Evolutionary conservation across 306 rosid species (phyloP), one percentile per base, ranked within the genome.

Genomic region (Astragalus membranaceus): DNA sequence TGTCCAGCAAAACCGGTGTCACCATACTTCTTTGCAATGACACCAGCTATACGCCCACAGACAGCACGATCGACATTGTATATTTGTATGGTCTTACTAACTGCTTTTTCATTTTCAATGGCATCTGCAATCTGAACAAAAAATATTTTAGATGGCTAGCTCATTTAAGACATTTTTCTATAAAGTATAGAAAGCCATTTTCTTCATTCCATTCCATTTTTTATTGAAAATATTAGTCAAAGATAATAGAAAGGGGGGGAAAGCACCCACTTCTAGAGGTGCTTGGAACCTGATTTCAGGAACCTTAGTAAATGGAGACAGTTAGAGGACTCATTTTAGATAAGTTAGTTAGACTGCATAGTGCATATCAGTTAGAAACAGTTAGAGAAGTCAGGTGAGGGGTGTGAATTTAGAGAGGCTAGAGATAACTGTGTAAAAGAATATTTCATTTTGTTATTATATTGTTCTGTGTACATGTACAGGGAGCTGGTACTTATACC

Each of bases 1-100:
- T 85, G 98, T 69, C 98, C 98, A 57, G 98, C 92, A 79, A 94
- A 94, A 75, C 97, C 98, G 78, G 97, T 85, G 64, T 94, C 98
- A 61, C 98, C 97, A 32, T 94, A 90, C 80, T 94, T 94, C 88
- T 90, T 94, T 17, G 98, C 97, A 80, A 94, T 81, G 60, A 70
- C 84, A 65, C 98, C 98, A 35, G 97, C 90, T 54, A 94, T 79
- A 32, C 98, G 96, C 42, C 98, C 98, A 79, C 98, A 88, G 43
- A 75, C 96, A 78, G 97, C 92, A 42, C 98, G 97, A 49, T 94
- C 97, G 32, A 90, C 72, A 76, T 94, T 94, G 84, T 80, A 88
- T 79, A 94, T 87, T 53, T 83, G 78, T 64, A 81, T 60, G 39
- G 92, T 85, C 87, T 90, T 94, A 16, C 79, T 58, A 48, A 87